Percentiles rank a stretch among this genome's conserved stretches.
phyloP scores from a whole-genome alignment of 2,329 filamentous ascomycete genomes.

The Stagonosporopsis tanaceti region DNA sequence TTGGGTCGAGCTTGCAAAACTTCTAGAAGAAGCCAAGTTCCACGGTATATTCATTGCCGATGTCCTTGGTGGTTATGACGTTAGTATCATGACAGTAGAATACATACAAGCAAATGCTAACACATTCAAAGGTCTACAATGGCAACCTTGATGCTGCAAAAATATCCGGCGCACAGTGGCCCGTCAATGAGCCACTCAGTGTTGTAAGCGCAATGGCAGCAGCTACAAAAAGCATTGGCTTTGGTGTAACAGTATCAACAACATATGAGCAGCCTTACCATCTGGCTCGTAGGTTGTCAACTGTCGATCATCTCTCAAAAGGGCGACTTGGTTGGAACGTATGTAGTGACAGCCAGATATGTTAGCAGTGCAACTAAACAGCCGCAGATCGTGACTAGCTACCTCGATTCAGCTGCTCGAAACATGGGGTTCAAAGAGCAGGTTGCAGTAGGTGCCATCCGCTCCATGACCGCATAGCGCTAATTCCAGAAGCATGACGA shows the following conservation, averaged over 20 bases:
- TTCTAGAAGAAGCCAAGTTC: constrained; percentile 50
- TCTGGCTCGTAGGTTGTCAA: constrained; percentile 69
- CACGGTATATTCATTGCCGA: constrained; percentile 54
- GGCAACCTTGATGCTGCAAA: constrained; percentile 69
- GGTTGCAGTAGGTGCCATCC: constrained; percentile 62
- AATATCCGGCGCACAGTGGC: constrained; percentile 71
- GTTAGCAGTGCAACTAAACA: neutral
- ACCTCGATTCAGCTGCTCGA: constrained; percentile 71
- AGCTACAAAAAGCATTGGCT: constrained; percentile 71
- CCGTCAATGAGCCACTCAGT: constrained; percentile 73
- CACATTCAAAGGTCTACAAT: constrained; percentile 61
- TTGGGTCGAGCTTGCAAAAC: constrained; percentile 50
- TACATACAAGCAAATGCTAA: neutral
- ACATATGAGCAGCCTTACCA: constrained; percentile 76
- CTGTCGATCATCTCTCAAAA: constrained; percentile 71
- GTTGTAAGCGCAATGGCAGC: constrained; percentile 73
- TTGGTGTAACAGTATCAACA: constrained; percentile 72
- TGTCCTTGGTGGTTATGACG: constrained; percentile 69
- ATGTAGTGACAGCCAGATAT: constrained; percentile 13
- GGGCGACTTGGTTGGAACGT: constrained; percentile 57
- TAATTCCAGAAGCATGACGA: constrained; percentile 65
- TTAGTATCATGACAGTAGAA: neutral
- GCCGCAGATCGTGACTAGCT: constrained; percentile 69
- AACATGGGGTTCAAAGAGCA: constrained; percentile 68
- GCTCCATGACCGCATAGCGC: constrained; percentile 63